phyloP scores from a whole-genome alignment of 2,329 filamentous ascomycete genomes.

The Colletotrichum scovillei region DNA sequence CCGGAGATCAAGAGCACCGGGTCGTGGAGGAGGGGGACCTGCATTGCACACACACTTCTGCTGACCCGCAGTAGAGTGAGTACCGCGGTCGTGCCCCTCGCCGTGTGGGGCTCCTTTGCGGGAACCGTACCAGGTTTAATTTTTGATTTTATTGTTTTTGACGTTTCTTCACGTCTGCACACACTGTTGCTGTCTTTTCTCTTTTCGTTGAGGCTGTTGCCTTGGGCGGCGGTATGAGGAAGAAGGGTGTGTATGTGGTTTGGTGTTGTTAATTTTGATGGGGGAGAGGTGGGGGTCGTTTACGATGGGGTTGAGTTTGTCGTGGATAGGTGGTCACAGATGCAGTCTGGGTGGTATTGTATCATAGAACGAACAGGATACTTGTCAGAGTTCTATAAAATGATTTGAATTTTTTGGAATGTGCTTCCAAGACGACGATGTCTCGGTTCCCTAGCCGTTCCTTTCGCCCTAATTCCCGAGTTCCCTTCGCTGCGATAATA shows the following conservation, averaged over 20 bases:
- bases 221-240: slow-evolving; percentile 13
- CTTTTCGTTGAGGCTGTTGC: neutral
- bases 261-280: neutral
- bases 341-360: no score
- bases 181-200: no score
- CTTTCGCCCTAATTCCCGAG: neutral
- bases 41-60: slow-evolving; percentile 19
- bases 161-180: neutral
- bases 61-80: no score
- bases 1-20: slow-evolving; percentile 26
- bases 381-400: neutral
- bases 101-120: slow-evolving; percentile 4
- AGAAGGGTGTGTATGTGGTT: neutral
- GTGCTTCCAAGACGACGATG: neutral
- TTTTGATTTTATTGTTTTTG: slow-evolving; percentile 1
- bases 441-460: neutral
- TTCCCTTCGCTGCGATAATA: neutral
- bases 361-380: no score
- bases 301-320: neutral
- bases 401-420: neutral
- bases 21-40: slow-evolving; percentile 13
- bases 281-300: no score
- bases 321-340: neutral
- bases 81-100: slow-evolving; percentile 18
- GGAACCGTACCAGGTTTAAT: slow-evolving; percentile 4